Base-by-base conservation (phyloP, 2,329 filamentous ascomycete genomes). In the Dactylonectria macrodidyma region DNA sequence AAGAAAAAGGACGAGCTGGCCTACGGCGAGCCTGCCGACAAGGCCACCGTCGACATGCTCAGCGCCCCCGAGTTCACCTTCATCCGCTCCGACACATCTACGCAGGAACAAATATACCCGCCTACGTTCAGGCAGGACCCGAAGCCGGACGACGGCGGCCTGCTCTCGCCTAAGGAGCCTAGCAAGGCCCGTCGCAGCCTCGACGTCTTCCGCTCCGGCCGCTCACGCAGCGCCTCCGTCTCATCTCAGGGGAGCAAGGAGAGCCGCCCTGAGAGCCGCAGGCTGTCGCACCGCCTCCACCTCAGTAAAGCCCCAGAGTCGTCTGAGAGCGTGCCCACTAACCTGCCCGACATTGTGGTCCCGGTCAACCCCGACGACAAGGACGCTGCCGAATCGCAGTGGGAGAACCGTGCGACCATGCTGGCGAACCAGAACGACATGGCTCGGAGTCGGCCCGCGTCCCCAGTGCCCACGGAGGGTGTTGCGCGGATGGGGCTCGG, bases 351-450 rank as follows among this genome's bases (percentile, higher is more conserved):
- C 69, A 94, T 97, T 65, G 83, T 86, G 58, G 78, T 77, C 79
- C 82, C 72, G 79, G 79, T 70, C 70, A 82, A 84, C 75, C 80
- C 83, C 71, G 78, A 83, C 64, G 84, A 84, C 38, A 83, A 85
- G 66, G 82, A 82, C 52, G 79, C 75, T 50, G 77, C 79, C 68
- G 93, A 97, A 84, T 89, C 90, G 66, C 88, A 92, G 82, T 99
- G 96, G 96, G 96, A 98, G 86, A 92, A 93, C 84, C 88, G 95
- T 67, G 96, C 96, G 33, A 98, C 95, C n/a, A 89, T 97, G 67
- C 85, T 98, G 71, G 95, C 94, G 36, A 89, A 88, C 73, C 86
- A 88, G 73, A 90, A 87, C 73, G 86, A 88, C 73, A 78, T 82
- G 73, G 81, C 82, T 65, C 82, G 83, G 71, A 84, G 82, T 71